Conservation (phyloP, 176 grass and related monocot species). For the Calamus simplicifolius region DNA sequence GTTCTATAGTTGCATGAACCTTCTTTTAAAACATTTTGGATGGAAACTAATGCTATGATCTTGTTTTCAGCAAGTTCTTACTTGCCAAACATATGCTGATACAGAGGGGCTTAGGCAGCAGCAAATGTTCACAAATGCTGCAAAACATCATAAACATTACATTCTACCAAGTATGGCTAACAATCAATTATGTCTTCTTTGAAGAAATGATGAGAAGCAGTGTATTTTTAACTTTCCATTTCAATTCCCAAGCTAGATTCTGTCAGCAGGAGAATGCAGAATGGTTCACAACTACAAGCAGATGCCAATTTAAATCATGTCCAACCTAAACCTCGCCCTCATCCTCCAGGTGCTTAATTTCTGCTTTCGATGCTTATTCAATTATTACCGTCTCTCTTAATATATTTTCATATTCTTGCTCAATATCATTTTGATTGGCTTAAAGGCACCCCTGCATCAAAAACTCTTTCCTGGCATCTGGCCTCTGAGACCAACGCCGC, state of each 20-base stretch:
- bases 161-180: slow-evolving; percentile 59
- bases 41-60: slow-evolving; percentile 1
- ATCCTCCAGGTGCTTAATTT: slow-evolving; percentile 52
- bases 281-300: slow-evolving; percentile 36
- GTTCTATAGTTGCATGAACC: slow-evolving; percentile 3
- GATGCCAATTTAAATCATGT: slow-evolving; percentile 35
- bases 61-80: slow-evolving; percentile 52
- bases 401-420: too few species aligned
- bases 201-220: slow-evolving; percentile 6
- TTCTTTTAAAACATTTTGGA: background rate
- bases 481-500: slow-evolving; percentile 65
- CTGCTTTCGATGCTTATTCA: slow-evolving; percentile 15
- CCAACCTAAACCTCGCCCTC: slow-evolving; percentile 37
- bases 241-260: slow-evolving; percentile 33
- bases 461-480: slow-evolving; percentile 91
- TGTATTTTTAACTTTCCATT: slow-evolving; percentile 15
- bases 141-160: slow-evolving; percentile 87
- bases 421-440: background rate
- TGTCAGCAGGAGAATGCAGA: slow-evolving; percentile 38
- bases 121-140: slow-evolving; percentile 35
- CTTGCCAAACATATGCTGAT: slow-evolving; percentile 83
- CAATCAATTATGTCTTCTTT: background rate
- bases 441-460: slow-evolving; percentile 39
- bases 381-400: background rate
- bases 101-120: slow-evolving; percentile 93